phyloP scores from a whole-genome alignment of 148 eudicot genomes.

The Rhododendron molle region DNA sequence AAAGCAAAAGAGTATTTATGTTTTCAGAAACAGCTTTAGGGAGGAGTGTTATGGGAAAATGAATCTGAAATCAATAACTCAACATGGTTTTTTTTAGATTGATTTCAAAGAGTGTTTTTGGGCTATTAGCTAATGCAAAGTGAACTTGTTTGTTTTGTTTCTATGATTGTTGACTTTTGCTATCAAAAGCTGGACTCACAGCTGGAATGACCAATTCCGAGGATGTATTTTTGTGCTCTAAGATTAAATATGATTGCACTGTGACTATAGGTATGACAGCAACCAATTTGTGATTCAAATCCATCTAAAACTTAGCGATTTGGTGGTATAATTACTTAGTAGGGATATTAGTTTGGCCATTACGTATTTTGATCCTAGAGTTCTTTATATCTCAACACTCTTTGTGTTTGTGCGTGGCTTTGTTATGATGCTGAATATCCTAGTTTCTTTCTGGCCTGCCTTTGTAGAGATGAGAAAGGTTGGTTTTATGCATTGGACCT shows the following conservation, averaged over 20 bases:
- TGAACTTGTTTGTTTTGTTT: neutral
- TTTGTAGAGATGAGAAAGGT: conserved; percentile 72
- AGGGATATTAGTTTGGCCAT: neutral
- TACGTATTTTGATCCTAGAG: neutral
- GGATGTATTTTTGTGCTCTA: neutral
- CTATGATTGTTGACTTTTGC: neutral
- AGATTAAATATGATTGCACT: neutral
- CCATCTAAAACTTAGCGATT: neutral
- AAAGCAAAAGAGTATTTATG: neutral
- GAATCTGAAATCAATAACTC: neutral
- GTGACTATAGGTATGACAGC: neutral
- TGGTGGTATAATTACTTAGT: neutral
- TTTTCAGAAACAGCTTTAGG: neutral
- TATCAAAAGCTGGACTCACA: neutral
- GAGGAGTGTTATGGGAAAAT: neutral
- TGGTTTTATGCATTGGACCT: conserved; percentile 95
- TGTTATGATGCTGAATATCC: neutral
- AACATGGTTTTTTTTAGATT: neutral
- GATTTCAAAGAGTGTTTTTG: neutral
- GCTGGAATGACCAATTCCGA: neutral
- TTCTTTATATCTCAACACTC: neutral
- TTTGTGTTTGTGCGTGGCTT: neutral
- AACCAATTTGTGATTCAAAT: neutral
- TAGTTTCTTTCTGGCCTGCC: conserved; percentile 8
- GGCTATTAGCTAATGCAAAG: neutral